A percentile compares a stretch with the other conserved stretches of the same genome.
These are phyloP conservation scores for Epipyxis sp. DNA, from an alignment of 108 stramenopile species.

Conservation along the genomic window DNA sequence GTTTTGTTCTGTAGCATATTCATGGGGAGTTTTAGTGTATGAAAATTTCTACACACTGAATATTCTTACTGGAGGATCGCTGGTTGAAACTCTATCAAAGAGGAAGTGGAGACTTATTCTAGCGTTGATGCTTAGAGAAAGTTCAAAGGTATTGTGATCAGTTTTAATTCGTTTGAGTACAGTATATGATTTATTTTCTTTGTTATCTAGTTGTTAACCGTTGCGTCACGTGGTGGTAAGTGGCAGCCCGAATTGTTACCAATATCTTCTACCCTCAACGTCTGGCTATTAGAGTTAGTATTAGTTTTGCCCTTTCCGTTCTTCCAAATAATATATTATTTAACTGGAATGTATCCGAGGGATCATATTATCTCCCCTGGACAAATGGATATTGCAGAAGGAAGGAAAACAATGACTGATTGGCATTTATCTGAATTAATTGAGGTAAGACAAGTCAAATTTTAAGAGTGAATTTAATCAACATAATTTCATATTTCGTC, in stretches of 20 bases:
- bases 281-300: not conserved
- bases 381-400: conserved; percentile 8
- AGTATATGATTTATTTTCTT: not conserved
- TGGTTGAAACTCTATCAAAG: not conserved
- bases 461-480: no score
- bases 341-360: not conserved
- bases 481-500: no score
- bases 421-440: not conserved
- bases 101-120: not conserved
- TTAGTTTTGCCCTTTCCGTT: not conserved
- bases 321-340: not conserved
- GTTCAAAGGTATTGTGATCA: not conserved
- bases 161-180: not conserved
- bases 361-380: conserved; percentile 3
- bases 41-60: not conserved
- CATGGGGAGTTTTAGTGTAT: not conserved
- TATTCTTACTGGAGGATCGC: not conserved
- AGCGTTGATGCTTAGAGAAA: not conserved
- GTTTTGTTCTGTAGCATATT: not conserved
- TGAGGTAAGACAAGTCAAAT: no score
- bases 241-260: conserved; percentile 14
- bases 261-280: not conserved
- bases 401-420: not conserved
- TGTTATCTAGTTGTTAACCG: not conserved
- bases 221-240: not conserved